Evolutionary conservation across 495 filamentous ascomycete genomes (phyloP).

Genomic region (Aspergillus mulundensis): DNA sequence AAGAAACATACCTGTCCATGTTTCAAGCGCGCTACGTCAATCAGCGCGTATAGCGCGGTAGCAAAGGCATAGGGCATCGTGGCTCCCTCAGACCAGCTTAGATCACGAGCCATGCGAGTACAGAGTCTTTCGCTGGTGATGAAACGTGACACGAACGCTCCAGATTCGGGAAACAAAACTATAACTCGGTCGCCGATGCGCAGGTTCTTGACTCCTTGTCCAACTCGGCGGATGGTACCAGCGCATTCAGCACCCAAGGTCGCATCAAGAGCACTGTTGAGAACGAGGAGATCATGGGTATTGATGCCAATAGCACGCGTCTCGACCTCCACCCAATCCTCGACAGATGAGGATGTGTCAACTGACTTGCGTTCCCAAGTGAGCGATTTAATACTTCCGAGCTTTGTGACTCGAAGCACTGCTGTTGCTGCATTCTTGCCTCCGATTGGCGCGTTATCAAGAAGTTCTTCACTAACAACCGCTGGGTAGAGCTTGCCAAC

Average conservation of each 20-base stretch:
- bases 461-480: background rate
- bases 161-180: background rate
- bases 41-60: constrained; percentile 38
- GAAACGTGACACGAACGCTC: background rate
- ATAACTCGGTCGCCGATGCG: constrained; percentile 35
- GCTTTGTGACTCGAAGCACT: background rate
- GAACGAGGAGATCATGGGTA: background rate
- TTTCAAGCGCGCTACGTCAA: constrained; percentile 18
- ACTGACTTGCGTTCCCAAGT: background rate
- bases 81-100: constrained; percentile 23
- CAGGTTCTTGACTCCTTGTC: constrained; percentile 29
- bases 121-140: constrained; percentile 17
- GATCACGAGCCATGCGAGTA: constrained; percentile 21
- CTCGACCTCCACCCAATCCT: background rate
- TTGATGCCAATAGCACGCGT: background rate
- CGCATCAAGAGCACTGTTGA: background rate
- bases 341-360: background rate
- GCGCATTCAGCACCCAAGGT: background rate
- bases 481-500: background rate
- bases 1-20: constrained; percentile 14
- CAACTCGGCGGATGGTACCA: constrained; percentile 37
- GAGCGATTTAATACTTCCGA: background rate
- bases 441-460: background rate
- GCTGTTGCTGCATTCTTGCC: too few species aligned
- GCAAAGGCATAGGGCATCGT: constrained; percentile 37